These are phyloP conservation scores for Pseudisothecium myosuroides DNA, from an alignment of 225 moss, liverwort and hornwort genomes.

Conservation along the genomic window DNA sequence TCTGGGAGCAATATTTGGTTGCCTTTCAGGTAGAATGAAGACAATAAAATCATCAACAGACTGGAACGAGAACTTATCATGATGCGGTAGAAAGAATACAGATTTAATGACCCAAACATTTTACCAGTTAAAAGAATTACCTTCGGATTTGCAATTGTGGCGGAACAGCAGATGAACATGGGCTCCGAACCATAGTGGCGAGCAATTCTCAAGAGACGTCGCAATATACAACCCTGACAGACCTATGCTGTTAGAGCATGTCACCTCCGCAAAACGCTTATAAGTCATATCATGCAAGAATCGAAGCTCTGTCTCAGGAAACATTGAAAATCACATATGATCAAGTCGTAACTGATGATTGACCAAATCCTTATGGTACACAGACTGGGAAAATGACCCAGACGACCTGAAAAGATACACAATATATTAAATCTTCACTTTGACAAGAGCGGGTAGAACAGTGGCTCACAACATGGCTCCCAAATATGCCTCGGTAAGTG, in stretches of 20 bases:
- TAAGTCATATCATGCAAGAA: background rate
- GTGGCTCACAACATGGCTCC: constrained; percentile 55
- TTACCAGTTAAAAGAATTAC: constrained; percentile 1
- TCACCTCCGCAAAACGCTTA: background rate
- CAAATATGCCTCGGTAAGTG: constrained; percentile 59
- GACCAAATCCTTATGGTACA: background rate
- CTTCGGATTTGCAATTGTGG: constrained; percentile 58
- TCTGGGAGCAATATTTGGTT: background rate
- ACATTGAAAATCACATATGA: background rate
- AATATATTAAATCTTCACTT: background rate
- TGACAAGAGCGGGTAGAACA: background rate
- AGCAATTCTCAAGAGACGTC: constrained; percentile 58
- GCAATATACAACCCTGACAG: constrained; percentile 55
- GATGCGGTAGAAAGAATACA: background rate
- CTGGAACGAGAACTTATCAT: background rate
- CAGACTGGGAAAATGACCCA: background rate
- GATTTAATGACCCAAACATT: background rate
- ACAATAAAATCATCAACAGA: background rate
- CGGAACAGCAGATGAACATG: constrained; percentile 66
- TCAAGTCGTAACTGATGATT: background rate
- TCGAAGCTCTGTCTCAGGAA: background rate
- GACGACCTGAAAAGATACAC: background rate
- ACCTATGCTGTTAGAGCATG: background rate
- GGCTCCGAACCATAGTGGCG: constrained; percentile 63
- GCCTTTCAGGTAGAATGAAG: background rate